Conservation (phyloP, 176 grass and related monocot genomes). For the Oryza meridionalis region DNA sequence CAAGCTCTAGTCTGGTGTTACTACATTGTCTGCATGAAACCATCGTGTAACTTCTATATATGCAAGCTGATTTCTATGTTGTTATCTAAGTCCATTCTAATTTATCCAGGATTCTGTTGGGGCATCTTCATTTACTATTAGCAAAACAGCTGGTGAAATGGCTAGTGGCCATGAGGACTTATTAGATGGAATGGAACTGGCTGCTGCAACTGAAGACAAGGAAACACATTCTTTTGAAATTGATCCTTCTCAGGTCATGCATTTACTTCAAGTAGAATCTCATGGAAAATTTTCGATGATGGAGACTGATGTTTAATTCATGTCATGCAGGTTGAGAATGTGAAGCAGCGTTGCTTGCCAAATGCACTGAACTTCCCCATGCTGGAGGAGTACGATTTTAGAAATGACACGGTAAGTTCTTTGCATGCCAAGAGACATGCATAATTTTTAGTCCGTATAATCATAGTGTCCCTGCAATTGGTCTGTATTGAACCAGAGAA, state of each 20-base stretch:
- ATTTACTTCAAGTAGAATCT: constrained; percentile 26
- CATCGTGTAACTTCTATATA: background rate
- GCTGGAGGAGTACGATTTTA: constrained; percentile 96
- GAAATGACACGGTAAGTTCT: constrained; percentile 82
- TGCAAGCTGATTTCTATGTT: background rate
- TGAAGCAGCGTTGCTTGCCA: constrained; percentile 84
- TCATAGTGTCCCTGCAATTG: constrained; percentile 9
- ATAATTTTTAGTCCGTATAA: background rate
- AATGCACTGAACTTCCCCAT: constrained; percentile 93
- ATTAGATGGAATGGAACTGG: constrained; percentile 73
- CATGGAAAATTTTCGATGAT: background rate
- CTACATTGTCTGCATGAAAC: constrained; percentile 17
- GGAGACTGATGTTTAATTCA: constrained; percentile 23
- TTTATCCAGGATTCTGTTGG: constrained; percentile 70
- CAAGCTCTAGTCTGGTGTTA: background rate
- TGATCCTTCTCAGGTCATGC: constrained; percentile 66
- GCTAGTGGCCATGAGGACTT: constrained; percentile 74
- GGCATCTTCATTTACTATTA: constrained; percentile 62
- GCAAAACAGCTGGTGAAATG: constrained; percentile 69
- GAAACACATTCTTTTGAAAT: constrained; percentile 94
- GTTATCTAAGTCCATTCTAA: background rate
- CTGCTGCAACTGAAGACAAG: constrained; percentile 87
- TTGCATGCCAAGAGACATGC: constrained; percentile 17
- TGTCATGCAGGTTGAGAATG: constrained; percentile 76
- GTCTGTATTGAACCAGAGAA: background rate